Evolutionary conservation across 192 early-diverging fungal genomes (phyloP).

Genomic region (Allomyces macrogynus): DNA sequence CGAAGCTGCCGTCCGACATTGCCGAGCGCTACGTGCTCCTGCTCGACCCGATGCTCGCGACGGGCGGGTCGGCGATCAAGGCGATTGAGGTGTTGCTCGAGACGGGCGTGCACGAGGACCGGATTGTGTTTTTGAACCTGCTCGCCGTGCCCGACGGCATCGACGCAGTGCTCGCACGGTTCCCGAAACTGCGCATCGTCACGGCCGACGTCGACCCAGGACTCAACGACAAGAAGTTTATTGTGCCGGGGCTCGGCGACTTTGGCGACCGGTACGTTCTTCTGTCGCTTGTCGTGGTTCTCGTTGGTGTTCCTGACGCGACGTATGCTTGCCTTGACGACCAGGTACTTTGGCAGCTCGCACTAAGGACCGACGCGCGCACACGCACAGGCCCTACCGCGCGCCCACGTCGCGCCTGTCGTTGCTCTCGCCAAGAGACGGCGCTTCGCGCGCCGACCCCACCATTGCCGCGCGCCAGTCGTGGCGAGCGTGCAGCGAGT

Average conservation of each 20-base stretch:
- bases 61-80: slow-evolving; percentile 82
- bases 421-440: too few relatives aligned
- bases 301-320: too few relatives aligned
- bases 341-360: too few relatives aligned
- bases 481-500: too few relatives aligned
- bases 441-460: too few relatives aligned
- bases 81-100: slow-evolving; percentile 73
- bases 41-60: slow-evolving; percentile 90
- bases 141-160: slow-evolving; percentile 74
- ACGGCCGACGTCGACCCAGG: slow-evolving; percentile 68
- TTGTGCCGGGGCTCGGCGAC: slow-evolving; percentile 77
- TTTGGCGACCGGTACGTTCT: slow-evolving; percentile 80
- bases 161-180: slow-evolving; percentile 37
- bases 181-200: slow-evolving; percentile 67
- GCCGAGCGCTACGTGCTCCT: slow-evolving; percentile 59
- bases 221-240: slow-evolving; percentile 64
- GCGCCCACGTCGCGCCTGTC: too few relatives aligned
- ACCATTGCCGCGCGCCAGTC: too few relatives aligned
- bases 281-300: too few relatives aligned
- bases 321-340: too few relatives aligned
- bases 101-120: slow-evolving; percentile 60
- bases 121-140: slow-evolving; percentile 80
- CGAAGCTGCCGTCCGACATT: slow-evolving; percentile 79
- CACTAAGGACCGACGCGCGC: too few relatives aligned
- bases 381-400: too few relatives aligned